phyloP scores from a whole-genome alignment of 352 stramenopile species.

The Pseudoperonospora humuli region DNA sequence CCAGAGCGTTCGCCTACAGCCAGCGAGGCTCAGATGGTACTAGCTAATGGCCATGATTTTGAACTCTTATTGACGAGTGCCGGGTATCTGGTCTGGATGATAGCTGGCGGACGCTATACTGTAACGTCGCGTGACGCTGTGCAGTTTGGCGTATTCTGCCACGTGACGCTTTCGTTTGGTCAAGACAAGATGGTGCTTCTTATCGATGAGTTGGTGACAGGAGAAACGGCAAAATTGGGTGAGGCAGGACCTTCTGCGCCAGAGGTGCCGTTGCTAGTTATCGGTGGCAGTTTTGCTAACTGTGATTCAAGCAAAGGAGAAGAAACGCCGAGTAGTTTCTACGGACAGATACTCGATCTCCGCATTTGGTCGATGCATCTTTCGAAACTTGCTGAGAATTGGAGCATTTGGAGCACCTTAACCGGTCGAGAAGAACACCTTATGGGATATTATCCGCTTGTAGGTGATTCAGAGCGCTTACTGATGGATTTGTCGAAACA shows the following conservation, averaged over 20 bases:
- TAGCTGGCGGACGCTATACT: constrained; percentile 30
- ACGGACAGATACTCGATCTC: constrained; percentile 58
- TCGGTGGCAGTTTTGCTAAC: constrained; percentile 41
- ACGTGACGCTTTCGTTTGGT: constrained; percentile 51
- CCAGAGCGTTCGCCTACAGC: constrained; percentile 14
- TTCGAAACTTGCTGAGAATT: constrained; percentile 24
- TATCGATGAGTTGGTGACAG: constrained; percentile 36
- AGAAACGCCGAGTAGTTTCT: constrained; percentile 36
- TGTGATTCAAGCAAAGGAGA: constrained; percentile 18
- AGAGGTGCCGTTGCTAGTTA: constrained; percentile 29
- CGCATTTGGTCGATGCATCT: constrained; percentile 50
- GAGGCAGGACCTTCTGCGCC: constrained; percentile 19
- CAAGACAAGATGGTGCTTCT: constrained; percentile 31
- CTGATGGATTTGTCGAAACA: constrained; percentile 60
- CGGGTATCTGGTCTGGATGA: constrained; percentile 43
- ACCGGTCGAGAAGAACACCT: constrained; percentile 37
- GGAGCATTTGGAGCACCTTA: constrained; percentile 24
- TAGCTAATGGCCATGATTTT: constrained; percentile 60
- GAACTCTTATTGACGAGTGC: constrained; percentile 32
- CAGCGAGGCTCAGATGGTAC: constrained; percentile 34
- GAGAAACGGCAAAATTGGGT: constrained; percentile 26
- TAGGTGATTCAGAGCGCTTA: constrained; percentile 48
- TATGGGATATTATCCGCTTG: constrained; percentile 70
- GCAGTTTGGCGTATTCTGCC: constrained; percentile 43
- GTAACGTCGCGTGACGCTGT: constrained; percentile 33